These are phyloP conservation scores for Favolaschia claudopus DNA, from an alignment of 768 basidiomycete genomes.

Conservation along the genomic window DNA sequence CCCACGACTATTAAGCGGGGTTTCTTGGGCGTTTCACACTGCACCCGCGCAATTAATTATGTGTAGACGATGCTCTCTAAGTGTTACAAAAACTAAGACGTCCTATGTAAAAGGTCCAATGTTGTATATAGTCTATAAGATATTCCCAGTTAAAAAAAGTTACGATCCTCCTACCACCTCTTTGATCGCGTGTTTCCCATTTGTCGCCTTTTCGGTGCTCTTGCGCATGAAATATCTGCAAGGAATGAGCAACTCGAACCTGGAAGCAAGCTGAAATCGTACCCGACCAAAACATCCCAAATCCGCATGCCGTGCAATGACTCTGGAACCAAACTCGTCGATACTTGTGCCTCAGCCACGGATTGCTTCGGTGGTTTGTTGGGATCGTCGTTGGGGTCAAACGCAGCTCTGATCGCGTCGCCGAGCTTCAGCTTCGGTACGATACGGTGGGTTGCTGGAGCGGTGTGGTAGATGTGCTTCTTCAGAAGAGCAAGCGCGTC, in stretches of 20 bases:
- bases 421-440: conserved; percentile 54
- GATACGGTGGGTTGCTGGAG: conserved; percentile 59
- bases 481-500: conserved; percentile 63
- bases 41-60: too few species aligned
- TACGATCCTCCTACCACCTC: conserved; percentile 20
- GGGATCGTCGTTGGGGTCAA: conserved; percentile 59
- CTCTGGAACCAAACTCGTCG: conserved; percentile 44
- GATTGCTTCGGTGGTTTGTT: conserved; percentile 58
- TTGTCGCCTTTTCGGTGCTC: conserved; percentile 44
- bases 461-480: conserved; percentile 63
- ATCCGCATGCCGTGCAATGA: conserved; percentile 59
- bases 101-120: neutral
- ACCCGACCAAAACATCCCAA: conserved; percentile 63
- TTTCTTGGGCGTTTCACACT: too few species aligned
- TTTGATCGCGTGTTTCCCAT: conserved; percentile 38
- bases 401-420: conserved; percentile 55
- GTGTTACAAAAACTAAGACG: too few species aligned
- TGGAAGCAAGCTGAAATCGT: conserved; percentile 20
- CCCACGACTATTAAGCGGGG: too few species aligned
- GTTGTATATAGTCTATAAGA: neutral
- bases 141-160: neutral
- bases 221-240: conserved; percentile 57
- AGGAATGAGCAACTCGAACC: conserved; percentile 3
- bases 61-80: neutral
- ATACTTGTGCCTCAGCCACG: conserved; percentile 62